Conservation (phyloP, 2,329 filamentous ascomycete species). For the Aspergillus ochraceus region DNA sequence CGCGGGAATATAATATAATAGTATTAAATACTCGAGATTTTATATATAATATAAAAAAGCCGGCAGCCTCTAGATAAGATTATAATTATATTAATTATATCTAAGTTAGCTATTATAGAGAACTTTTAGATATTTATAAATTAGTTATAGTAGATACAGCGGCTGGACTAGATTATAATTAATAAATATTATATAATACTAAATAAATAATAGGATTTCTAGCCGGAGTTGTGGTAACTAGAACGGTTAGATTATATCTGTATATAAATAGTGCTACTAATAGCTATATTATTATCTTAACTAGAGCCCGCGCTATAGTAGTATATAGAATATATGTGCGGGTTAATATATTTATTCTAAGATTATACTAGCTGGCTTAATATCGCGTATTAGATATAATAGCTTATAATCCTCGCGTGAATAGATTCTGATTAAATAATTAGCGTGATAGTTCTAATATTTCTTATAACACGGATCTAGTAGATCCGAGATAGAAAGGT, state of each 20-base stretch:
- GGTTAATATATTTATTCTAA: too few relatives aligned
- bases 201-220: background rate
- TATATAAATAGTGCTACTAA: background rate
- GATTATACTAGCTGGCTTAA: too few relatives aligned
- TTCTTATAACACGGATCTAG: too few relatives aligned
- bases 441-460: too few relatives aligned
- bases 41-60: background rate
- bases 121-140: background rate
- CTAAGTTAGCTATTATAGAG: background rate
- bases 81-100: background rate
- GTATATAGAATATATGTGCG: too few relatives aligned
- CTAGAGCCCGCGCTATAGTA: too few relatives aligned
- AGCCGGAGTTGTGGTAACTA: background rate
- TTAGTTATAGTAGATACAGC: background rate
- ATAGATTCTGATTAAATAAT: too few relatives aligned
- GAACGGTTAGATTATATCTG: background rate
- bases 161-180: background rate
- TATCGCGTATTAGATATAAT: too few relatives aligned
- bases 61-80: background rate
- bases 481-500: too few relatives aligned
- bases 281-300: background rate
- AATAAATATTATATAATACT: background rate
- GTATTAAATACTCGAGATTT: background rate
- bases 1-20: background rate
- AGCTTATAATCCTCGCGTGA: too few relatives aligned